phyloP scores from a whole-genome alignment of 306 rosid genomes.

The Cicer arietinum region DNA sequence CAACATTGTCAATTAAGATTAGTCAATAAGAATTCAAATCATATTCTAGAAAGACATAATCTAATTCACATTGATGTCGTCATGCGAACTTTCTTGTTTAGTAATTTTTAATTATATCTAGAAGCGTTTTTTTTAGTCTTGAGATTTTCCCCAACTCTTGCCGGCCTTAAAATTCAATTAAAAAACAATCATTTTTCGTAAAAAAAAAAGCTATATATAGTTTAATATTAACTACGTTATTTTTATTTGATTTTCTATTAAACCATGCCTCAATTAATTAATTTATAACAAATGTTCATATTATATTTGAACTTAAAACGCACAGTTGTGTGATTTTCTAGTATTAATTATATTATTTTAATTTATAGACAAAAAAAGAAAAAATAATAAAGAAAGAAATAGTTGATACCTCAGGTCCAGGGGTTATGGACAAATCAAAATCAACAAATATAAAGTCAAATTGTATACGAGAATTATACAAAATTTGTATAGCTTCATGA shows the following conservation, averaged over 20 bases:
- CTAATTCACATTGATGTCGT: too few species aligned
- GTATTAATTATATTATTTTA: too few species aligned
- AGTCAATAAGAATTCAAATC: background rate
- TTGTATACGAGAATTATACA: background rate
- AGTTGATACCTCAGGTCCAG: background rate
- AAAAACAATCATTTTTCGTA: too few species aligned
- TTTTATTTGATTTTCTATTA: too few species aligned
- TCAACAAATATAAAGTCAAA: conserved; percentile 20
- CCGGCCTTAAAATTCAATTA: too few species aligned
- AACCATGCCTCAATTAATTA: too few species aligned
- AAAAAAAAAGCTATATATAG: too few species aligned
- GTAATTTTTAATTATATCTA: background rate
- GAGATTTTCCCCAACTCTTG: too few species aligned
- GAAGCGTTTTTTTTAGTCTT: too few species aligned
- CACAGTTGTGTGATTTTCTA: rapidly evolving
- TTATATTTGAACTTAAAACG: too few species aligned
- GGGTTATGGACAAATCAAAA: conserved; percentile 16
- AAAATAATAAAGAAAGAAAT: background rate
- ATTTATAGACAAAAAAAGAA: background rate
- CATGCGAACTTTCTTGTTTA: background rate
- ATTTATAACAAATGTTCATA: too few species aligned
- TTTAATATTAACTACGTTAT: too few species aligned
- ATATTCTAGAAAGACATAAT: background rate
- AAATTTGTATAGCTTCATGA: background rate
- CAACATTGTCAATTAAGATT: background rate